Evolutionary conservation across 2,329 filamentous ascomycete species (phyloP), one percentile per base, ranked within the genome.

Genomic region (Gnomoniopsis sp.): DNA sequence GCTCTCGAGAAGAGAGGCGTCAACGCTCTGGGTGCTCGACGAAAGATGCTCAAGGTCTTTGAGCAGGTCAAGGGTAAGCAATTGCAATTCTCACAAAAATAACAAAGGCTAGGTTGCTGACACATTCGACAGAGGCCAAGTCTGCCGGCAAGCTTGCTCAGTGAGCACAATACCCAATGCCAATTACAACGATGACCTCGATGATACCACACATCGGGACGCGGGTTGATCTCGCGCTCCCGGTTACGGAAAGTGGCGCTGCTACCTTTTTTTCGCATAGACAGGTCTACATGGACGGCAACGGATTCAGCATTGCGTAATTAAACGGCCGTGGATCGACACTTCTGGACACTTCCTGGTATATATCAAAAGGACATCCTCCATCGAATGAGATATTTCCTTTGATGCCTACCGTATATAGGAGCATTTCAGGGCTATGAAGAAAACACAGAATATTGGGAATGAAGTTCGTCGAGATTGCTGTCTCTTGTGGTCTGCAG

Each of bases 1-100:
- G 93, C 91, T 51, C 79, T 99, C 63, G 93, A 98, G 76, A 90
- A 91, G 26, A 88, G 91, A 54, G 95, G 95, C 52, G 95, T 99
- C 34, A 97, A 96, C 72, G 95, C 95, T 55, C 83, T 98, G 58
- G 95, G 95, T 67, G 95, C 95, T 19, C 83, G 95, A 66, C 89
- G 93, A 72, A 99, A 99, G 84, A 96, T 99, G 91, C 79, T 99
- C 62, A 99, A 99, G 85, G 95, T 98, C 58, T 98, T 98, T 75
- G 95, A 98, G 68, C 93, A 97, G 79, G 93, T 98, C 69, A 91
- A 87, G 75, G 89, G 85, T 87, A 76, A 64, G 76, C 67, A 48
- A 10, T 22, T 19, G 14, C 19, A 43, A 3, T 43, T 21, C 6
- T 23, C 33, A 12, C 3, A n/a, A 51, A 10, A 41, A 21, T 17